phyloP scores from a whole-genome alignment of 169 alveolate species.

The Neospora caninum region DNA sequence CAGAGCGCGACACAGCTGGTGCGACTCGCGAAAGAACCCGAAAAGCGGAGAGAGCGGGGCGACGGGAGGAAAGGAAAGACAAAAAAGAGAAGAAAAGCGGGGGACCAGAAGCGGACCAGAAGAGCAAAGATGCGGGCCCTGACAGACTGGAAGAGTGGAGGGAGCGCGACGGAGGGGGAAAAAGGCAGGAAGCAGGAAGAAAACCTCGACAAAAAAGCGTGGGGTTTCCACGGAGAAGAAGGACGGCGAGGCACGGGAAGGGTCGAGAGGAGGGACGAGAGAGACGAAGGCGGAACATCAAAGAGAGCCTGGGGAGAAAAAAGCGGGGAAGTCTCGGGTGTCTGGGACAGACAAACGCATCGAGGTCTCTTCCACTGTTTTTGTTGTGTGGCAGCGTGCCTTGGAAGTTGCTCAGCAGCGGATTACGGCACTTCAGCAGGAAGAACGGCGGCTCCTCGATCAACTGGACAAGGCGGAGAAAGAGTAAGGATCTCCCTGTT shows the following conservation, averaged over 20 bases:
- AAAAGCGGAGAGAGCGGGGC: no score
- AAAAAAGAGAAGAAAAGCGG: no score
- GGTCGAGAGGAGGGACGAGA: not conserved
- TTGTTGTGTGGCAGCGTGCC: not conserved
- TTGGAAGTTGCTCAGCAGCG: slow-evolving; percentile 10
- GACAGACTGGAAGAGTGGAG: not conserved
- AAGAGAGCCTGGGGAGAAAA: no score
- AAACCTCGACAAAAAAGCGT: no score
- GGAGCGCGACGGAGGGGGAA: not conserved
- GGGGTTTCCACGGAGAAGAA: no score
- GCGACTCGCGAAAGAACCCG: not conserved
- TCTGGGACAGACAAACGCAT: no score
- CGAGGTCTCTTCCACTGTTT: no score
- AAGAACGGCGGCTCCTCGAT: not conserved
- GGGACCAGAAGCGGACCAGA: no score
- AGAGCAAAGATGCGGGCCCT: not conserved
- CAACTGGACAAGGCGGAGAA: not conserved
- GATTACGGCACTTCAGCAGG: slow-evolving; percentile 2
- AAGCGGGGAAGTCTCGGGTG: no score
- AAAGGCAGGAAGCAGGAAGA: not conserved
- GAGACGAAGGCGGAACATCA: no score
- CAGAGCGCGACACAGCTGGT: not conserved
- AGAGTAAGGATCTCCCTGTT: not conserved
- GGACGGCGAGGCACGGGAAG: no score
- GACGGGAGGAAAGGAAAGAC: no score